A percentile compares a stretch with the other conserved stretches of the same genome.
phyloP scores from a whole-genome alignment of 2,329 filamentous ascomycete species.

The Penicillium sp. region DNA sequence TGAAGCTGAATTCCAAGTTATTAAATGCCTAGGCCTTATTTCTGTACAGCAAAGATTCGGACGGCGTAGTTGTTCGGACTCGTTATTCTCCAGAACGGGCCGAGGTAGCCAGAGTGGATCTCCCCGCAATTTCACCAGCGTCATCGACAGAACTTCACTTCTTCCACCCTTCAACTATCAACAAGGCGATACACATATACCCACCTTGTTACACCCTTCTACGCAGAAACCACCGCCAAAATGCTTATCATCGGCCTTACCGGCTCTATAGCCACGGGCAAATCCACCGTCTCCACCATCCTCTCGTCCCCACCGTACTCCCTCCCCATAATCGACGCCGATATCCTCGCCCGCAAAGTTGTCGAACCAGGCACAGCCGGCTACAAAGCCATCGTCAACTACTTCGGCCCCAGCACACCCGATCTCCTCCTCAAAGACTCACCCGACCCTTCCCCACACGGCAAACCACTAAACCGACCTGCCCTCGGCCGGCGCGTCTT shows the following conservation, averaged over 20 bases:
- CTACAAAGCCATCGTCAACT: constrained; percentile 77
- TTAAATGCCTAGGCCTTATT: background rate
- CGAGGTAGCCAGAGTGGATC: constrained; percentile 23
- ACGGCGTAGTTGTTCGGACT: background rate
- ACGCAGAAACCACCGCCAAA: constrained; percentile 9
- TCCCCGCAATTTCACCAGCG: constrained; percentile 30
- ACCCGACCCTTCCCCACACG: constrained; percentile 30
- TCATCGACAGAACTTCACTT: constrained; percentile 1
- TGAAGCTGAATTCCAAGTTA: background rate
- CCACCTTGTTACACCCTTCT: background rate
- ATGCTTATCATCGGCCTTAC: constrained; percentile 97
- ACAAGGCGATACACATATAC: background rate
- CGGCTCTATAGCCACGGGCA: constrained; percentile 95
- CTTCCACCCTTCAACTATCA: background rate
- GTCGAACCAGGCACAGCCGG: constrained; percentile 88
- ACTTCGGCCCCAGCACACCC: constrained; percentile 82
- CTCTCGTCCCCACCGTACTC: constrained; percentile 80
- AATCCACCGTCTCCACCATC: constrained; percentile 89
- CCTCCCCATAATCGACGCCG: constrained; percentile 90
- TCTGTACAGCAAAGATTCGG: background rate
- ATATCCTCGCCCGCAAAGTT: constrained; percentile 87
- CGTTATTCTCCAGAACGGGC: constrained; percentile 17
- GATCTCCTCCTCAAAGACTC: constrained; percentile 72
- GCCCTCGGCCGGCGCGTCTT: constrained; percentile 86
- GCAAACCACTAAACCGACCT: constrained; percentile 76